Evolutionary conservation across 768 basidiomycete species (phyloP), one percentile per base, ranked within the genome.

Genomic region (Termitomyces sp.): DNA sequence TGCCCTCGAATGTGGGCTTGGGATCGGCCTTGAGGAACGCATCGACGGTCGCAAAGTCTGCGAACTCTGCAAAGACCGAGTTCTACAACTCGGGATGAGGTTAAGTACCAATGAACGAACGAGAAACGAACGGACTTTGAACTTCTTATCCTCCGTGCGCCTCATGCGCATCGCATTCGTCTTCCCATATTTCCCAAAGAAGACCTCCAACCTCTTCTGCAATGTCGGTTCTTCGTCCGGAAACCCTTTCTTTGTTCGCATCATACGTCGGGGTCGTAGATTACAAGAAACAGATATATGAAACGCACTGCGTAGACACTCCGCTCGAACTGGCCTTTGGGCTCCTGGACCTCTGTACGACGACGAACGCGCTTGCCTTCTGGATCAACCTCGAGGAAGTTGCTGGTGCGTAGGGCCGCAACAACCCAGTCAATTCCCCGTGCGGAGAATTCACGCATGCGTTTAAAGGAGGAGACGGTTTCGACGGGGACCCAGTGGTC

Each of bases 61-160:
- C 75, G 65, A 90, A 98, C 71, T 98, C 96, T 38, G 82, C 83
- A 61, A 98, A 98, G n/a, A 95, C 89, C 9, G 94, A 97, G 49
- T 87, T 83, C 93, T 95, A 58, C 2, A 15, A 21, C 35, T 24
- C 38, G 28, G 10, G 14, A 30, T 44, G 55, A n/a, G 37, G 41
- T 44, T 26, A 6, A 50, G 1, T 41, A 45, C n/a, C 53, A 9
- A 45, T 40, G 22, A 32, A 21, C 55, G 14, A 45, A 30, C 15
- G 10, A 21, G 15, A 24, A 14, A 53, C 49, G 5, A 15, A 53
- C 49, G 5, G 51, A 89, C 94, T 84, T 98, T 98, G 80, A 96
- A 94, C 57, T 82, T 81, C 67, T 93, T 93, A 45, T 82, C 79
- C 48, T 85, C 79, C 51, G 91, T 89, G 28, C 93, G 81, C 60